Base-by-base conservation (phyloP, 257 asterid genomes). In the Leptodermis oblonga region DNA sequence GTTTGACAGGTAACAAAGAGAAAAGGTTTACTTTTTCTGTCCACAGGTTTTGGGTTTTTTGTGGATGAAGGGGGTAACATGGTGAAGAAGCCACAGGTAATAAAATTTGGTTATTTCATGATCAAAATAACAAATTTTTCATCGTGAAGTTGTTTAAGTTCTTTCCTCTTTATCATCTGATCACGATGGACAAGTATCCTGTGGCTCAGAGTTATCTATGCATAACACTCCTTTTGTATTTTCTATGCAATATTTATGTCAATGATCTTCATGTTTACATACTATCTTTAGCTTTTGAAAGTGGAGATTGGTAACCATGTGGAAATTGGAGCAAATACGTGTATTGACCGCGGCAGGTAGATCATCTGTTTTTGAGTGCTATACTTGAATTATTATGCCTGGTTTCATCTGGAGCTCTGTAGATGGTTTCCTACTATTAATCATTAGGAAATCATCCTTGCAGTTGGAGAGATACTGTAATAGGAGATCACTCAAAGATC, bases 321-420 rank as follows among this genome's bases (percentile, higher is more conserved):
- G 62, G 97, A 90, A 75, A 86, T 93, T 20, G 99, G 99, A 76
- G 92, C 99, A 71, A 90, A 90, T 71, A 81, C 96, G 2, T 90
- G 97, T 84, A 87, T 93, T 33, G 99, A 93, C 73, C 84, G 92
- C 80, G 97, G 97, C 81, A 90, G 99, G 99, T 93, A 70, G 82
- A 68, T 22, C 23, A n/a, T n/a, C n/a, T n/a, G n/a, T 62, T 68
- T 71, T 49, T 65, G 53, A 65, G 28, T 18, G 59, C 54, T 71
- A 52, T 34, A 45, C 20, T 68, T 31, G 41, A 61, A n/a, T 10
- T 65, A 54, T n/a, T n/a, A 17, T 51, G 5, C 3, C 14, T 30
- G 20, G 55, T 13, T 73, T 71, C 56, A n/a, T 48, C 25, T 25
- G 22, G 65, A 56, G n/a, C 17, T 70, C 4, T 7, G 9, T 15